A percentile compares a stretch with the other conserved stretches of the same genome.
These are phyloP conservation scores for Amylostereum areolatum DNA, from an alignment of 1,284 basidiomycete species.

Conservation along the genomic window DNA sequence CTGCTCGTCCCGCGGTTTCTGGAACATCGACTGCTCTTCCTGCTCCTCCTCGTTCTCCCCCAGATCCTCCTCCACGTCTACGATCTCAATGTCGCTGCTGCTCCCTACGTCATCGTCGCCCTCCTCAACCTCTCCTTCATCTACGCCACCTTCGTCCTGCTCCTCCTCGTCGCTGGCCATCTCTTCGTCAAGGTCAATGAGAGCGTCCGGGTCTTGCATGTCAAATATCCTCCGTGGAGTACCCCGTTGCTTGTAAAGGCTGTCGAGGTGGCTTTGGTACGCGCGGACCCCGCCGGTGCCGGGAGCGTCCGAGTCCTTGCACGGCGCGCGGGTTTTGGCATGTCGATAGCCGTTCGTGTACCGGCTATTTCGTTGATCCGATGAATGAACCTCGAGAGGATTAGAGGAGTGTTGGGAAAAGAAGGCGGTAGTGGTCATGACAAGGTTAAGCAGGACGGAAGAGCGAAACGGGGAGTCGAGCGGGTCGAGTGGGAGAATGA, in stretches of 20 bases:
- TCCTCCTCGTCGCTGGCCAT: constrained; percentile 43
- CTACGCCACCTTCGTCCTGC: constrained; percentile 23
- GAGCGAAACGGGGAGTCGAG: too few relatives aligned
- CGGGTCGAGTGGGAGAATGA: too few relatives aligned
- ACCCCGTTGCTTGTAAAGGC: constrained; percentile 26
- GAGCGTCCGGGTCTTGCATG: constrained; percentile 18
- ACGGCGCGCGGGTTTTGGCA: constrained; percentile 21
- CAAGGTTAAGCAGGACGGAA: not conserved
- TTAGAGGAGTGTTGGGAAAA: constrained; percentile 77
- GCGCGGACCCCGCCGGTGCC: constrained; percentile 36
- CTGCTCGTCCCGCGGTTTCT: constrained; percentile 64
- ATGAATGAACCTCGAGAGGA: constrained; percentile 65
- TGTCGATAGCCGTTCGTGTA: constrained; percentile 37
- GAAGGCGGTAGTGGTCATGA: constrained; percentile 29
- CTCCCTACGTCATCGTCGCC: constrained; percentile 19
- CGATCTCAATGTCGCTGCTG: constrained; percentile 16
- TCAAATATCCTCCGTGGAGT: constrained; percentile 8
- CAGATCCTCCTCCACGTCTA: constrained; percentile 24
- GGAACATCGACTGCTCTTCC: constrained; percentile 50
- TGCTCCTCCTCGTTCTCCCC: constrained; percentile 31
- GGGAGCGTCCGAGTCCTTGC: constrained; percentile 42
- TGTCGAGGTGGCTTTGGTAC: constrained; percentile 52
- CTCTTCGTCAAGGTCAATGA: constrained; percentile 42
- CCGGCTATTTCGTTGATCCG: constrained; percentile 46
- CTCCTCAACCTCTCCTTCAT: constrained; percentile 13